Percentiles rank a stretch among this genome's conserved stretches.
Evolutionary conservation across 768 basidiomycete genomes (phyloP).

Genomic region (Naematelia aurantialba): DNA sequence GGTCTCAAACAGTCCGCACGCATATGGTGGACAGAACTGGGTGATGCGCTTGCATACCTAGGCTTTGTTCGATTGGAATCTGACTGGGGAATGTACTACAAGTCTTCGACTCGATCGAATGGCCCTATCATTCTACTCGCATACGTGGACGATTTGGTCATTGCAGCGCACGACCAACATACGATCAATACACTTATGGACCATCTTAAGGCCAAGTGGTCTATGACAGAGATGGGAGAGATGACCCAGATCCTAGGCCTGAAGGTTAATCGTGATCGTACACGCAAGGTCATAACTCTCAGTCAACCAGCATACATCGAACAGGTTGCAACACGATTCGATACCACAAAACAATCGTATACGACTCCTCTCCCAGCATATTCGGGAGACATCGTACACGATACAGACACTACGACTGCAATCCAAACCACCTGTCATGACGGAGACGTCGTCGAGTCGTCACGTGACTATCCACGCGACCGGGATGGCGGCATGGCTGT

Average conservation of each 20-base stretch:
- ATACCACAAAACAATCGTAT: neutral
- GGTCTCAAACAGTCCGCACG: constrained; percentile 23
- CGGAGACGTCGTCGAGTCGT: too few relatives aligned
- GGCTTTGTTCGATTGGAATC: constrained; percentile 18
- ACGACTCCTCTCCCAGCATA: constrained; percentile 11
- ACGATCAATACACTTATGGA: neutral
- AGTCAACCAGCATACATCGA: constrained; percentile 24
- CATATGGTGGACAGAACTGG: constrained; percentile 23
- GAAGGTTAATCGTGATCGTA: constrained; percentile 10
- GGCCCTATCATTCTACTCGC: constrained; percentile 13
- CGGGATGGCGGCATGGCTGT: too few relatives aligned
- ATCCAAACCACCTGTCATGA: too few relatives aligned
- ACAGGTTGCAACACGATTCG: constrained; percentile 12
- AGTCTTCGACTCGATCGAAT: neutral
- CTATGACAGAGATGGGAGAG: constrained; percentile 9
- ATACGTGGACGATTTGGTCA: constrained; percentile 26
- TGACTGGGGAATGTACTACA: constrained; percentile 28
- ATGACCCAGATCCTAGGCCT: constrained; percentile 8
- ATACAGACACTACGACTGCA: too few relatives aligned
- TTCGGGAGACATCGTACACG: neutral
- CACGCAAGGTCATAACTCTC: constrained; percentile 3
- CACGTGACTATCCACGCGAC: too few relatives aligned
- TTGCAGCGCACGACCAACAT: constrained; percentile 10
- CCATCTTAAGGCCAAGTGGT: constrained; percentile 4
- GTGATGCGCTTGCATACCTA: constrained; percentile 10